phyloP scores from a whole-genome alignment of 75 land plant genomes.

The Pinus albicaulis region DNA sequence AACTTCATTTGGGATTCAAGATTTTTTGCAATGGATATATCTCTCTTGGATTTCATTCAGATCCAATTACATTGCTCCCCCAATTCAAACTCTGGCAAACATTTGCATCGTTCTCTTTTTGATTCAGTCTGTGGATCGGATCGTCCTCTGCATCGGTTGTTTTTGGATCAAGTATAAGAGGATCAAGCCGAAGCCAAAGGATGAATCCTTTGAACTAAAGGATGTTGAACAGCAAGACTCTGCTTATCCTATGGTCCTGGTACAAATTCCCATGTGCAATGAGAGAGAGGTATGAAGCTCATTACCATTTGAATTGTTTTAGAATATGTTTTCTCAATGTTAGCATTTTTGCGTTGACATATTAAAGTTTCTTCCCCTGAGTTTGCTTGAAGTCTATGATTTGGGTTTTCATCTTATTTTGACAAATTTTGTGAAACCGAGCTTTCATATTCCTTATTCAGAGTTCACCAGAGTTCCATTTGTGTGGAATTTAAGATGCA shows the following conservation, averaged over 20 bases:
- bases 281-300: slow-evolving; percentile 60
- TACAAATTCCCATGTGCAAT: slow-evolving; percentile 89
- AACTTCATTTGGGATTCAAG: slow-evolving; percentile 31
- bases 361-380: not conserved
- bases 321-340: not conserved
- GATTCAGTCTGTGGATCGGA: slow-evolving; percentile 69
- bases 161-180: slow-evolving; percentile 73
- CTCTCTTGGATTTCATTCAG: slow-evolving; percentile 60
- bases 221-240: slow-evolving; percentile 50
- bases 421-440: not conserved
- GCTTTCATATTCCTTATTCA: not conserved
- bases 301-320: not conserved
- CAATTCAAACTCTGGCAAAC: slow-evolving; percentile 56
- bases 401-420: not conserved
- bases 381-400: not conserved
- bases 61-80: slow-evolving; percentile 72
- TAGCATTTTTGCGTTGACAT: not conserved
- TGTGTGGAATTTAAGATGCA: not conserved
- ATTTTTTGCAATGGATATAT: slow-evolving; percentile 52
- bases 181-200: slow-evolving; percentile 54
- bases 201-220: slow-evolving; percentile 42
- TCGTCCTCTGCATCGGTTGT: slow-evolving; percentile 72
- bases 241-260: slow-evolving; percentile 79
- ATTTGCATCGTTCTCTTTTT: slow-evolving; percentile 72
- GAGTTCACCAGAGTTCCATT: not conserved